These are phyloP conservation scores for Monosporascus sp. DNA, from an alignment of 2,329 filamentous ascomycete genomes.

Conservation along the genomic window DNA sequence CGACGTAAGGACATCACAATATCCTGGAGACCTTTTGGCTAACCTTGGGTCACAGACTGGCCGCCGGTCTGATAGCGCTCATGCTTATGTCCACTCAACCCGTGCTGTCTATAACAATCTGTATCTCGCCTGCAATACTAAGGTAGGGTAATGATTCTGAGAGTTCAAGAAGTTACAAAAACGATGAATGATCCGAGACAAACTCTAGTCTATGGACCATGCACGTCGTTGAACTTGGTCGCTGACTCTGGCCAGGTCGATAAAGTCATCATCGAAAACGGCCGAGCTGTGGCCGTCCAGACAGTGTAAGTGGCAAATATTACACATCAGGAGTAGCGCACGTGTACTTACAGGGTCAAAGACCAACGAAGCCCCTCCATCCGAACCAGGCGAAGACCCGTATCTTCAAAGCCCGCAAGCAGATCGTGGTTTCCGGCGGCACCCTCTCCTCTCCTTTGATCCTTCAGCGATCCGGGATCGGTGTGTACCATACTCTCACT, in stretches of 20 bases:
- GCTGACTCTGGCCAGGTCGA: slow-evolving; percentile 32
- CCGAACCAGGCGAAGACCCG: slow-evolving; percentile 45
- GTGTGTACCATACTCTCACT: slow-evolving; percentile 16
- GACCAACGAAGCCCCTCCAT: slow-evolving; percentile 61
- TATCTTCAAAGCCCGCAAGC: slow-evolving; percentile 64
- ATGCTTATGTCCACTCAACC: slow-evolving; percentile 74
- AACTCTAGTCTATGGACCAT: too few species aligned
- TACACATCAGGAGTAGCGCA: background rate
- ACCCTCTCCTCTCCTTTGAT: slow-evolving; percentile 71
- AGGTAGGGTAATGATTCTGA: slow-evolving; percentile 38
- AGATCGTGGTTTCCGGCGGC: slow-evolving; percentile 68
- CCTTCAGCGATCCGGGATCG: slow-evolving; percentile 70
- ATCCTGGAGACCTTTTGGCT: background rate
- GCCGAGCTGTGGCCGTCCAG: slow-evolving; percentile 65
- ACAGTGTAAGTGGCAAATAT: slow-evolving; percentile 43
- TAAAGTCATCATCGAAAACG: slow-evolving; percentile 69
- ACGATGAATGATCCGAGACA: too few species aligned
- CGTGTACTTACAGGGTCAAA: slow-evolving; percentile 11
- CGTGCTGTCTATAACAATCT: slow-evolving; percentile 65
- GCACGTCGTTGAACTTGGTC: background rate
- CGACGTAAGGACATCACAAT: slow-evolving; percentile 35
- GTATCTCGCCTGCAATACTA: slow-evolving; percentile 70
- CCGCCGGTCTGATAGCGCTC: slow-evolving; percentile 70
- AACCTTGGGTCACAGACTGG: slow-evolving; percentile 43
- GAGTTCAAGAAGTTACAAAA: too few species aligned